A percentile compares a stretch with the other conserved stretches of the same genome.
Conservation (phyloP, 1,284 basidiomycete genomes). For the Ustilago vetiveriae region DNA sequence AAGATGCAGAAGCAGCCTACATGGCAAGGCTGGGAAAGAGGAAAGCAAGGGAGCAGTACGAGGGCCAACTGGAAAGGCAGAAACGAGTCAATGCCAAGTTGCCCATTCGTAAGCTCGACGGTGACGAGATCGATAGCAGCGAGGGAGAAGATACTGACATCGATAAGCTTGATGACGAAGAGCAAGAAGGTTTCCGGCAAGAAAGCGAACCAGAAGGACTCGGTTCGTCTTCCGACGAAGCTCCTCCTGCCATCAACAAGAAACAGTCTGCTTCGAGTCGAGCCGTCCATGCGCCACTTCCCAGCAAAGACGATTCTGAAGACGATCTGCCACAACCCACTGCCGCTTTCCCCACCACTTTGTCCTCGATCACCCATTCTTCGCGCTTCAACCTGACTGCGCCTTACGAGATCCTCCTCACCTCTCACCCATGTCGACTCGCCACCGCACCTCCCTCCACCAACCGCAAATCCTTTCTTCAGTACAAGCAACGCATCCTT, state of each 20-base stretch:
- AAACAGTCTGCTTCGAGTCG: conserved; percentile 19
- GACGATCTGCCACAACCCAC: conserved; percentile 7
- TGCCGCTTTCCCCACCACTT: conserved; percentile 2
- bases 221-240: conserved; percentile 15
- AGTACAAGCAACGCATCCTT: conserved; percentile 9
- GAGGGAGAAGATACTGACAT: conserved; percentile 10
- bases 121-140: conserved; percentile 9
- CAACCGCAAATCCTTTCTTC: conserved; percentile 14
- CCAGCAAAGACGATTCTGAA: conserved; percentile 4
- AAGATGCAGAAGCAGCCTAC: conserved; percentile 51
- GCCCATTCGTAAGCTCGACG: conserved; percentile 31
- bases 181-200: conserved; percentile 8
- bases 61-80: conserved; percentile 27
- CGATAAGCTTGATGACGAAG: conserved; percentile 13
- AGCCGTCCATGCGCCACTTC: conserved; percentile 46
- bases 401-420: conserved; percentile 54
- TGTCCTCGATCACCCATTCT: conserved; percentile 49
- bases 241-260: background rate
- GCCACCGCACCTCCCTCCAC: conserved; percentile 1
- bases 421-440: conserved; percentile 29
- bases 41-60: conserved; percentile 31
- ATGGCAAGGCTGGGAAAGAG: conserved; percentile 44
- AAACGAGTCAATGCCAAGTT: conserved; percentile 36
- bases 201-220: conserved; percentile 25
- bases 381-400: conserved; percentile 55